phyloP scores from a whole-genome alignment of 2,329 filamentous ascomycete genomes.

The Colletotrichum sp. region DNA sequence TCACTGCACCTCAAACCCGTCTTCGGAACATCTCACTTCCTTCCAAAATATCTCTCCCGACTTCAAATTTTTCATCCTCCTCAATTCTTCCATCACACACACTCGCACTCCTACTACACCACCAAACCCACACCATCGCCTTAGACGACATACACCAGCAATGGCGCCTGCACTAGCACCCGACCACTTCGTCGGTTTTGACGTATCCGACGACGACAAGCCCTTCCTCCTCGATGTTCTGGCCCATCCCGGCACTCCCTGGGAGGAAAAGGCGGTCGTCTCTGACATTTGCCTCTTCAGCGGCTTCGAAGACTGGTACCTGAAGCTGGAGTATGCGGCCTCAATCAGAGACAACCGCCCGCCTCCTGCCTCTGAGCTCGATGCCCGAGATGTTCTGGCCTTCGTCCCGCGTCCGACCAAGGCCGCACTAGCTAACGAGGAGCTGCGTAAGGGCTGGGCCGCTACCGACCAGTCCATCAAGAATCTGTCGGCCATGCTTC shows the following conservation, averaged over 20 bases:
- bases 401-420: conserved; percentile 32
- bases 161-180: conserved; percentile 11
- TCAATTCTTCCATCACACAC: neutral
- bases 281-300: conserved; percentile 35
- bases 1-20: neutral
- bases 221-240: conserved; percentile 37
- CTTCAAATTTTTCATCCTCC: neutral
- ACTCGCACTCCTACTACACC: neutral
- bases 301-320: conserved; percentile 37
- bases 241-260: conserved; percentile 28
- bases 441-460: conserved; percentile 30
- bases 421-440: conserved; percentile 3
- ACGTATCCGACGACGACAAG: conserved; percentile 33
- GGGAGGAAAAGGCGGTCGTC: conserved; percentile 30
- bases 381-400: conserved; percentile 37
- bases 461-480: conserved; percentile 35
- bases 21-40: conserved; percentile 4
- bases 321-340: conserved; percentile 36
- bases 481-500: conserved; percentile 5
- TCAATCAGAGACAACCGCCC: conserved; percentile 27
- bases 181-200: conserved; percentile 31
- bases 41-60: neutral
- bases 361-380: conserved; percentile 24
- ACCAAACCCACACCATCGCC: neutral
- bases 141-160: neutral